phyloP scores from a whole-genome alignment of 352 stramenopile species.

The Stramenopiles sp. region DNA sequence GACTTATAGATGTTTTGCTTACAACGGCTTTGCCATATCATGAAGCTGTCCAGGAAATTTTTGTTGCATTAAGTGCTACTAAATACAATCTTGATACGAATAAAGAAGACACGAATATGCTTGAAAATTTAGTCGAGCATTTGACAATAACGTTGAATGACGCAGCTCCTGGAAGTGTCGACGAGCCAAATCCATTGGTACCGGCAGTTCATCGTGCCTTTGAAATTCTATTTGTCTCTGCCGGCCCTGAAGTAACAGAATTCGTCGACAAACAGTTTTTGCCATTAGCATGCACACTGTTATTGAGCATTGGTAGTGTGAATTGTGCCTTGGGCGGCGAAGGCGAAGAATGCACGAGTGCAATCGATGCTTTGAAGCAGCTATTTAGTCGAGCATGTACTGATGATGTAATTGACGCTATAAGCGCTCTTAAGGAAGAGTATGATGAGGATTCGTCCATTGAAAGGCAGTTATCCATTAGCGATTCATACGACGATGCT shows the following conservation, averaged over 20 bases:
- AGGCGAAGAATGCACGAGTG: not conserved
- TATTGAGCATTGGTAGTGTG: not conserved
- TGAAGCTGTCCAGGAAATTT: not conserved
- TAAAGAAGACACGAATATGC: not conserved
- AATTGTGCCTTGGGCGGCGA: not conserved
- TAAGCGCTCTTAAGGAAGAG: not conserved
- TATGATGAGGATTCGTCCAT: not conserved
- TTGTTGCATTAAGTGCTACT: not conserved
- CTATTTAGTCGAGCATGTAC: not conserved
- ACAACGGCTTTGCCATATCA: not conserved
- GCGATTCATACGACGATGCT: not conserved
- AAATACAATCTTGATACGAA: not conserved
- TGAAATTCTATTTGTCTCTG: not conserved
- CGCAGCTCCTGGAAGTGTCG: not conserved
- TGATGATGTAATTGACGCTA: not conserved
- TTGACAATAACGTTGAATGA: not conserved
- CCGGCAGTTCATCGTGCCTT: not conserved
- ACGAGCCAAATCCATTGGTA: not conserved
- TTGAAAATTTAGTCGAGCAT: not conserved
- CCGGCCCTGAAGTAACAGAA: not conserved
- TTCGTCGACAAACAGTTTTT: not conserved
- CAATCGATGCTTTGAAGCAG: not conserved
- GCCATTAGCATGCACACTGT: not conserved
- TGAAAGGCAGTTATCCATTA: not conserved
- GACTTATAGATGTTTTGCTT: not conserved